Evolutionary conservation across 345 rosid genomes (phyloP).

Genomic region (Geranium brycei): DNA sequence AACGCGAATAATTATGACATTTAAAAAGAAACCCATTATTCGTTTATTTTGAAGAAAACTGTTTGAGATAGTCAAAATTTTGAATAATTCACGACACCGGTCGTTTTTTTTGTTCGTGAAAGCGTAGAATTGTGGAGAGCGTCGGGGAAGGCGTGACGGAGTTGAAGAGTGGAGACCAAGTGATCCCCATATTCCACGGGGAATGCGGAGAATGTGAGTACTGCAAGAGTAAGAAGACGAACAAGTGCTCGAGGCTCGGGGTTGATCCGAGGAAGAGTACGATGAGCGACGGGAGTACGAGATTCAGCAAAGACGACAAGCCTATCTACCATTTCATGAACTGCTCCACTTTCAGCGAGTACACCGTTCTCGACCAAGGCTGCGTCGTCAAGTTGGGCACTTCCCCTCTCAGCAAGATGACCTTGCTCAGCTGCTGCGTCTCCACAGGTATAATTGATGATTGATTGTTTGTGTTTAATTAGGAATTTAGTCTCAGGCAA

Average conservation of each 20-base stretch:
- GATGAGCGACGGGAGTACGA: slow-evolving; percentile 47
- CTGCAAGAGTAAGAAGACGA: slow-evolving; percentile 30
- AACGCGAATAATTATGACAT: no score
- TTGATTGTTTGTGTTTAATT: not conserved
- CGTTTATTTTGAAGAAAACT: no score
- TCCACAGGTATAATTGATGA: slow-evolving; percentile 38
- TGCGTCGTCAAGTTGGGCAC: slow-evolving; percentile 41
- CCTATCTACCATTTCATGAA: slow-evolving; percentile 55
- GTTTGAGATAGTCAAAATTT: no score
- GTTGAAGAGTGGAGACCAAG: slow-evolving; percentile 46
- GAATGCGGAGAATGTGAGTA: slow-evolving; percentile 54
- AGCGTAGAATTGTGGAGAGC: slow-evolving; percentile 46
- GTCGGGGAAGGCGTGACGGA: slow-evolving; percentile 52
- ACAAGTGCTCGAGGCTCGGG: slow-evolving; percentile 32
- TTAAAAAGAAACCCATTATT: no score
- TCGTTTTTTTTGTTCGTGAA: not conserved
- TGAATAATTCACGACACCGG: no score
- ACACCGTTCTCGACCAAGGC: slow-evolving; percentile 50
- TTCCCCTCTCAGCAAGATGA: slow-evolving; percentile 40
- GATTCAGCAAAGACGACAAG: slow-evolving; percentile 31
- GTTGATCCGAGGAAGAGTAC: slow-evolving; percentile 40
- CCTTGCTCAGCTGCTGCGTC: slow-evolving; percentile 57
- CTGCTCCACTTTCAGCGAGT: slow-evolving; percentile 59
- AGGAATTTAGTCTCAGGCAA: not conserved
- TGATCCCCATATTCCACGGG: slow-evolving; percentile 53